phyloP scores from a whole-genome alignment of 2,329 filamentous ascomycete genomes.

The Exophiala bonariae region DNA sequence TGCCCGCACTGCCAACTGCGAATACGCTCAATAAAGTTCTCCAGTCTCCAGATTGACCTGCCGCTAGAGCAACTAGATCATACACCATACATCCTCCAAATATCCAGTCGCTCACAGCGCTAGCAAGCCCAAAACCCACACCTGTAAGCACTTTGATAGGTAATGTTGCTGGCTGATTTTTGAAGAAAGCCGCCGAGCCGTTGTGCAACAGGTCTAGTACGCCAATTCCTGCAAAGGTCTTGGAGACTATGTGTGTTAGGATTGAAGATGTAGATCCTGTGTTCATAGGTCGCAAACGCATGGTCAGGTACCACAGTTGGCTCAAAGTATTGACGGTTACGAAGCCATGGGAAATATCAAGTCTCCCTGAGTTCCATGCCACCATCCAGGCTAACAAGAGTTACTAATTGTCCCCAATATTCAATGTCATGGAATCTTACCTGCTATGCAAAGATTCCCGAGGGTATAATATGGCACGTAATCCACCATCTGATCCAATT shows the following conservation, averaged over 20 bases:
- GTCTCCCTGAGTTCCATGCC: constrained; percentile 57
- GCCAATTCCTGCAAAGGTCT: constrained; percentile 62
- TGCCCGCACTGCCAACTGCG: constrained; percentile 52
- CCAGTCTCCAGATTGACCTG: constrained; percentile 56
- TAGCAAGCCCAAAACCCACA: constrained; percentile 52
- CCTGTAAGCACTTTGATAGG: constrained; percentile 55
- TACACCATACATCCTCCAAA: constrained; percentile 61
- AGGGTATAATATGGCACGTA: constrained; percentile 58
- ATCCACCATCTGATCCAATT: constrained; percentile 52
- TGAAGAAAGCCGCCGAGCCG: constrained; percentile 56
- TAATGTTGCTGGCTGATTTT: constrained; percentile 46
- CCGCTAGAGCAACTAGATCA: constrained; percentile 55
- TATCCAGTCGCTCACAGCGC: constrained; percentile 58
- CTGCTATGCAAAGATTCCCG: constrained; percentile 61
- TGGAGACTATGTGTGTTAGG: constrained; percentile 59
- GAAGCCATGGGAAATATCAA: constrained; percentile 56
- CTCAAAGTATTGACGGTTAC: constrained; percentile 57
- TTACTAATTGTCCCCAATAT: neutral
- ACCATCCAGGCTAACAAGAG: constrained; percentile 53
- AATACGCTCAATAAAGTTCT: constrained; percentile 52
- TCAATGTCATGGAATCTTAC: constrained; percentile 35
- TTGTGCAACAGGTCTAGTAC: constrained; percentile 62
- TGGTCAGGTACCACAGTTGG: constrained; percentile 57
- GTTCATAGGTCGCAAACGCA: constrained; percentile 51
- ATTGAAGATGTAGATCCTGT: constrained; percentile 50